Base-by-base conservation (phyloP, 768 basidiomycete genomes). In the Lactifluus volemus region DNA sequence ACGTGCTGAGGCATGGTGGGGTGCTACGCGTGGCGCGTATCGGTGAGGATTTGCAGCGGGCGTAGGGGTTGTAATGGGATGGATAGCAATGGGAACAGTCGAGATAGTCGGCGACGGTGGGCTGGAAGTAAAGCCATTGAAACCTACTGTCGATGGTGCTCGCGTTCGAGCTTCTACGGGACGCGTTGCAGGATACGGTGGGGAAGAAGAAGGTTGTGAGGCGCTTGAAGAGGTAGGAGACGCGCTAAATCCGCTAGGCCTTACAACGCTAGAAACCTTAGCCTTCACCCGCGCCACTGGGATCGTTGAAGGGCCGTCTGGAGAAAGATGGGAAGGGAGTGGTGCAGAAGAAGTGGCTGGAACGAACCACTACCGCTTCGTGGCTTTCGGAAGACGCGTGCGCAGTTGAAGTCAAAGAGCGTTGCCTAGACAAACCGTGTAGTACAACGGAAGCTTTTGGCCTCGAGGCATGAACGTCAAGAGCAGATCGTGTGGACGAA, bases 11-110 rank as follows among this genome's bases (percentile, higher is more conserved):
- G 53, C 65, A 48, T 48, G 65, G 55, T 44, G 56, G 15, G 64
- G 38, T 4, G 49, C 7, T 29, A 56, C 11, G 9, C 61, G 61
- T 42, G 53, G 42, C 39, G 54, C 47, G 25, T 65, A 66, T 36
- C 84, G 81, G 64, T 86, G 77, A 9, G 82, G 82, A 68, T 84
- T 84, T 14, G 82, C 81, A 25, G 82, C 79, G 25, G 84, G 75
- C 0, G 75, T 70, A 7, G 77, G 74, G 12, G 81, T 80, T 11
- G 83, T 85, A 47, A 84, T 84, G 7, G 84, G 81, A 65, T 84
- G 82, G 54, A 64, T 14, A 41, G 19, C 11, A 44, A 49, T 21
- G 17, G 55, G 36, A 25, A 36, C 32, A 8, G 55, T 25, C 61
- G 67, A 8, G 63, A 60, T n/a, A 57, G 62, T 39, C 56, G 63